phyloP scores from a whole-genome alignment of 2,329 filamentous ascomycete species.

The Pyrenophora graminea region DNA sequence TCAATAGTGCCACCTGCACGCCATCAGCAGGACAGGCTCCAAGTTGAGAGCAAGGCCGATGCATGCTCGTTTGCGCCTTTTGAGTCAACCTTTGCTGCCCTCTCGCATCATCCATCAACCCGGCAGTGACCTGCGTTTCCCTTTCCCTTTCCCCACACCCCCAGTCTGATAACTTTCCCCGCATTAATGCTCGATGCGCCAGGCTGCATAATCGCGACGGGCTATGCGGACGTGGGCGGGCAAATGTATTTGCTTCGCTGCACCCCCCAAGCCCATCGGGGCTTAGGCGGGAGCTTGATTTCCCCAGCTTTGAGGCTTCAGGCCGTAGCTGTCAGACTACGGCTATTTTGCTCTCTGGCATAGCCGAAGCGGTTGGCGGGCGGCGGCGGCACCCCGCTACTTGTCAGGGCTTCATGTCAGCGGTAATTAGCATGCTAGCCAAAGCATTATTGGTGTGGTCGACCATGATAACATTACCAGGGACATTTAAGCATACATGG shows the following conservation, averaged over 20 bases:
- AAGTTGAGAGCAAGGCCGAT: background rate
- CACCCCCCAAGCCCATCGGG: constrained; percentile 9
- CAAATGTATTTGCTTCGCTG: constrained; percentile 12
- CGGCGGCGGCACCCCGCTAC: constrained; percentile 1
- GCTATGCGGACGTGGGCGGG: constrained; percentile 13
- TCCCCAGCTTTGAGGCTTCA: constrained; percentile 18
- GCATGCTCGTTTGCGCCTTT: too few species aligned
- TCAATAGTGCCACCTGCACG: constrained; percentile 8
- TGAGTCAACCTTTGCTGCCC: background rate
- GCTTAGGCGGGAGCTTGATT: constrained; percentile 6
- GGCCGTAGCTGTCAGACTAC: constrained; percentile 11
- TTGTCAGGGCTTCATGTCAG: constrained; percentile 15
- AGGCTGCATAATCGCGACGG: constrained; percentile 26
- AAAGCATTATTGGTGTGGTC: constrained; percentile 9
- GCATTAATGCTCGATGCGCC: constrained; percentile 16
- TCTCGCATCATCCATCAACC: background rate
- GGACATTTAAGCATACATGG: constrained; percentile 4
- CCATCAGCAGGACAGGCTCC: constrained; percentile 6
- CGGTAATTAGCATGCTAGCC: constrained; percentile 6
- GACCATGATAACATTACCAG: constrained; percentile 14
- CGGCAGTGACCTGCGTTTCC: constrained; percentile 8
- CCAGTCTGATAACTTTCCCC: constrained; percentile 17
- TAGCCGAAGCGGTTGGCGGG: constrained; percentile 18
- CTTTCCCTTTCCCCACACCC: constrained; percentile 6
- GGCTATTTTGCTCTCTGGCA: constrained; percentile 12